A percentile compares a stretch with the other conserved stretches of the same genome.
Evolutionary conservation across 257 asterid species (phyloP).

Genomic region (Orobanche coerulescens): DNA sequence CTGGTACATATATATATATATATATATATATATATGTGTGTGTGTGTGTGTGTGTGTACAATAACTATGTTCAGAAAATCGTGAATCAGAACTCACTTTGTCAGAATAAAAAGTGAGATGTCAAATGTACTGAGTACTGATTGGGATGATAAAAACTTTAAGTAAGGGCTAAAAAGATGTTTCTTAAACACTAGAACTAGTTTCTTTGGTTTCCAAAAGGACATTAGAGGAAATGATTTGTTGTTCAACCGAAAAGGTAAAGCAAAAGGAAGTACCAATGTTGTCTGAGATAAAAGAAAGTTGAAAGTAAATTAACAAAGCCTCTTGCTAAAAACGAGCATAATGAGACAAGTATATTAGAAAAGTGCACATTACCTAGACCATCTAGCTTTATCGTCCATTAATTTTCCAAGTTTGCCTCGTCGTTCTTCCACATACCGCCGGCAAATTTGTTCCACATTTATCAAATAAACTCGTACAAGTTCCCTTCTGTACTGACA

Average conservation of each 20-base stretch:
- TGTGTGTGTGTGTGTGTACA: too few species aligned
- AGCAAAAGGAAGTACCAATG: background rate
- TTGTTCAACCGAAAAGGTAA: background rate
- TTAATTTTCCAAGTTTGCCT: conserved; percentile 63
- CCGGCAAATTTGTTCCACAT: conserved; percentile 88
- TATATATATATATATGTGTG: too few species aligned
- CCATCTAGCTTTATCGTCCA: conserved; percentile 86
- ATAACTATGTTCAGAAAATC: background rate
- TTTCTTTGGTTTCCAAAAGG: background rate
- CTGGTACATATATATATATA: too few species aligned
- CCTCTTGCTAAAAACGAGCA: background rate
- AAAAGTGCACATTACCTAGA: conserved; percentile 49
- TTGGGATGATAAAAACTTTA: too few species aligned
- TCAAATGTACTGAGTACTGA: too few species aligned
- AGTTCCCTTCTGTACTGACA: conserved; percentile 89
- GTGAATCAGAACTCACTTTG: background rate
- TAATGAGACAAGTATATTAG: conserved; percentile 1
- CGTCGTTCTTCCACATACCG: conserved; percentile 82
- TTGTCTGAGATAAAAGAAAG: background rate
- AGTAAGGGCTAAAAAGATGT: background rate
- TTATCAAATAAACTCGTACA: conserved; percentile 77
- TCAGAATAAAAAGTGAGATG: background rate
- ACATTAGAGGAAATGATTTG: background rate
- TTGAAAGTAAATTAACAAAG: background rate
- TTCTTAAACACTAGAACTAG: background rate